phyloP scores from a whole-genome alignment of 306 rosid genomes.

The Abrus precatorius region DNA sequence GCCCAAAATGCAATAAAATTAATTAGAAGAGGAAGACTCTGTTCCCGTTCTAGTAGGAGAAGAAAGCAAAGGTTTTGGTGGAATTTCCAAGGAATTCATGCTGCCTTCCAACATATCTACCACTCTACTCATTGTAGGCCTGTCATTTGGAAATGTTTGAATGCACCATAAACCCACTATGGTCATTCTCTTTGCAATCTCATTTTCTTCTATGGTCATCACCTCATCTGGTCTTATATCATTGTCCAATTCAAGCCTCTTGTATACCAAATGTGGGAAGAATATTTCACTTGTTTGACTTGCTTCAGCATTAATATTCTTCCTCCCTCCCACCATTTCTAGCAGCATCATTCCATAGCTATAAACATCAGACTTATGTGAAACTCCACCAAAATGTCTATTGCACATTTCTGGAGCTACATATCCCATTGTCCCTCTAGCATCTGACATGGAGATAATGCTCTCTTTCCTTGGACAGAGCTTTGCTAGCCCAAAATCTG shows the following conservation, averaged over 20 bases:
- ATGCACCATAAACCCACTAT: not conserved
- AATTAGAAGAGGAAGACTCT: too few relatives aligned
- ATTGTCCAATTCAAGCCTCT: not conserved
- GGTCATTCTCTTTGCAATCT: conserved; percentile 31
- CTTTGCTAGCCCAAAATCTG: conserved; percentile 12
- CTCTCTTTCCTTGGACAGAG: not conserved
- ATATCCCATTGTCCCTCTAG: conserved; percentile 3
- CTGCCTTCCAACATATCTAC: conserved; percentile 46
- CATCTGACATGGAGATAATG: not conserved
- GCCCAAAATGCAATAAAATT: not conserved
- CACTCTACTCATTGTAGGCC: conserved; percentile 58
- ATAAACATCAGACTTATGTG: conserved; percentile 55
- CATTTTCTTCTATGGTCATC: conserved; percentile 40
- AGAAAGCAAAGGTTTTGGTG: conserved; percentile 46
- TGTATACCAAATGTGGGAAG: too few relatives aligned
- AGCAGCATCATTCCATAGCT: conserved; percentile 43
- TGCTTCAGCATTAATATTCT: conserved; percentile 20
- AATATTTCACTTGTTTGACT: too few relatives aligned
- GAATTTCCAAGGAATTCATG: conserved; percentile 40
- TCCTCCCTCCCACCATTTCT: conserved; percentile 43
- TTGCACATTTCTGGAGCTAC: not conserved
- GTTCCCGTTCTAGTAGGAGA: conserved; percentile 16
- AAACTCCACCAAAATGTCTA: conserved; percentile 51
- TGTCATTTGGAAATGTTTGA: conserved; percentile 38
- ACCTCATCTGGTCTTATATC: not conserved